A percentile compares a stretch with the other conserved stretches of the same genome.
Evolutionary conservation across 2,329 filamentous ascomycete species (phyloP).

Genomic region (Cladophialophora bantiana): DNA sequence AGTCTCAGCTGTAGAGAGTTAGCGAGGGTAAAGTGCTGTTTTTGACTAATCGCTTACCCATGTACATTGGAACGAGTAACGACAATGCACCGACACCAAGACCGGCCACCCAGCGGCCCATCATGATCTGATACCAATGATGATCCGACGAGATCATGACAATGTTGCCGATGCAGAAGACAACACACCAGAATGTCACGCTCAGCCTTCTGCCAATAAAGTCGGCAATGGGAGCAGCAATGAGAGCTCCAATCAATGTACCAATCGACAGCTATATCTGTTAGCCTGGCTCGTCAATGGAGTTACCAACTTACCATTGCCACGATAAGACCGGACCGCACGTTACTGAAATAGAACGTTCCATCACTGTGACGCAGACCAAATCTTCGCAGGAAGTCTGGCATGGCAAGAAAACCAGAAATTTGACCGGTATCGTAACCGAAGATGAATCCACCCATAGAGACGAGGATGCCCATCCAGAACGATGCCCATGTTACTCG

Average conservation of each 20-base stretch:
- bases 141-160: slow-evolving; percentile 64
- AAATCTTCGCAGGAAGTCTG: slow-evolving; percentile 51
- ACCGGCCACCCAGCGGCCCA: slow-evolving; percentile 54
- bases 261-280: slow-evolving; percentile 67
- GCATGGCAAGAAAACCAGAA: slow-evolving; percentile 53
- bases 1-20: slow-evolving; percentile 48
- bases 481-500: slow-evolving; percentile 49
- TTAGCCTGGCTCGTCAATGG: background rate
- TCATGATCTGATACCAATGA: slow-evolving; percentile 67
- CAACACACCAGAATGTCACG: slow-evolving; percentile 50
- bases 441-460: slow-evolving; percentile 54
- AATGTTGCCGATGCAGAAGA: slow-evolving; percentile 52
- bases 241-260: slow-evolving; percentile 74
- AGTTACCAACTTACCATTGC: slow-evolving; percentile 45
- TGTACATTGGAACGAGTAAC: slow-evolving; percentile 55
- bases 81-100: slow-evolving; percentile 54
- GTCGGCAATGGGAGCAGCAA: slow-evolving; percentile 59
- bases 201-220: slow-evolving; percentile 52
- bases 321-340: slow-evolving; percentile 53
- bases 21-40: background rate
- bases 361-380: slow-evolving; percentile 47
- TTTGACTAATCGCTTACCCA: slow-evolving; percentile 24
- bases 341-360: slow-evolving; percentile 52
- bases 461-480: slow-evolving; percentile 54
- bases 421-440: slow-evolving; percentile 55